phyloP scores from a whole-genome alignment of 192 early-diverging fungal genomes.

The Paraglomus brasilianum region DNA sequence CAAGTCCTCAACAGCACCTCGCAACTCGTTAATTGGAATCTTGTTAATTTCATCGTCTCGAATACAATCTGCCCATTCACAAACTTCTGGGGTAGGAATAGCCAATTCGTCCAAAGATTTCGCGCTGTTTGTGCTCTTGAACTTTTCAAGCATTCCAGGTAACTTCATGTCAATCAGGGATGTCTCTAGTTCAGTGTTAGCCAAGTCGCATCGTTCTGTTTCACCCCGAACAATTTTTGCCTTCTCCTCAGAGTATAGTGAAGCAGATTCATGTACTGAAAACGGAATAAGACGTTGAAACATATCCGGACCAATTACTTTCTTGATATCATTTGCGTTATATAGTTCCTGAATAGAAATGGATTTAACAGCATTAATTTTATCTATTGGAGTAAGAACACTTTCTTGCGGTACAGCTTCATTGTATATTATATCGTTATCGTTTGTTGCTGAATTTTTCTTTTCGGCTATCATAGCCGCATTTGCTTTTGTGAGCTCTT shows the following conservation, averaged over 20 bases:
- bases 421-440: conserved; percentile 98
- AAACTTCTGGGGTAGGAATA: conserved; percentile 58
- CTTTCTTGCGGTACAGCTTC: conserved; percentile 78
- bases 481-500: conserved; percentile 71
- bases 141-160: conserved; percentile 69
- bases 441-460: conserved; percentile 64
- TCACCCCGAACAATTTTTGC: conserved; percentile 86
- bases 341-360: conserved; percentile 73
- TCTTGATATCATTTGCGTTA: conserved; percentile 70
- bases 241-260: conserved; percentile 95
- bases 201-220: conserved; percentile 72
- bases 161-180: conserved; percentile 88
- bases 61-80: conserved; percentile 60
- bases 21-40: conserved; percentile 52
- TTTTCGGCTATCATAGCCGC: conserved; percentile 69
- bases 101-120: conserved; percentile 51
- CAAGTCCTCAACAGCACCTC: conserved; percentile 62
- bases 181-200: conserved; percentile 81
- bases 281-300: conserved; percentile 88
- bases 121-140: conserved; percentile 59
- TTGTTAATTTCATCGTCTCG: conserved; percentile 53
- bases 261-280: conserved; percentile 90
- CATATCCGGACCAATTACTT: conserved; percentile 89
- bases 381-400: conserved; percentile 78
- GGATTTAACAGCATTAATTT: conserved; percentile 79